These are phyloP conservation scores for Psilocybe cyanescens DNA, from an alignment of 768 basidiomycete species.

Conservation along the genomic window DNA sequence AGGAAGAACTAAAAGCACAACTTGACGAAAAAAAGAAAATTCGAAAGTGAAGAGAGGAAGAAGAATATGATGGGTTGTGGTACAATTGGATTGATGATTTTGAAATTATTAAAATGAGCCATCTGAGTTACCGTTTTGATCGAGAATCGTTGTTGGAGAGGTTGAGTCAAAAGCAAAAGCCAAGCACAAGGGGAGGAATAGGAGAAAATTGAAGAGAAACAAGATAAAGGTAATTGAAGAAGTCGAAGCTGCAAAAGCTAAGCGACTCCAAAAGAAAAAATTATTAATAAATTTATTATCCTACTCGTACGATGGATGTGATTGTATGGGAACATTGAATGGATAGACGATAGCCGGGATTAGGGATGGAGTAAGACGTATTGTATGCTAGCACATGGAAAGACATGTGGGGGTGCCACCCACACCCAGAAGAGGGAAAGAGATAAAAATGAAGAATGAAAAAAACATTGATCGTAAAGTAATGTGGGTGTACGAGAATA, in stretches of 20 bases:
- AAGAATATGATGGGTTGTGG: conserved; percentile 1
- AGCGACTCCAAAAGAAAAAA: neutral
- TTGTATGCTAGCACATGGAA: neutral
- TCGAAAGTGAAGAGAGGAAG: neutral
- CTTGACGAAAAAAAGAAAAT: neutral
- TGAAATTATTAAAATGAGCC: neutral
- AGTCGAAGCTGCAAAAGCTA: neutral
- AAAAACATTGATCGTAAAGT: neutral
- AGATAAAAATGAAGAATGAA: neutral
- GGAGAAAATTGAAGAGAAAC: neutral
- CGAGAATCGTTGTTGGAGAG: neutral
- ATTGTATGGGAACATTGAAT: neutral
- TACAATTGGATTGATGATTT: conserved; percentile 6
- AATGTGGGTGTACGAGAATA: neutral
- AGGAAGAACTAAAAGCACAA: neutral
- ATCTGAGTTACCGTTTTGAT: neutral
- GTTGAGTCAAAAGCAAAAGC: neutral
- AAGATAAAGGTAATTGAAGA: neutral
- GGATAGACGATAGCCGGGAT: neutral
- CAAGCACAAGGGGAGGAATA: neutral
- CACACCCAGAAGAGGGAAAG: too few species aligned
- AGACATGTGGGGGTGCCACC: neutral
- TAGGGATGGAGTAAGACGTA: neutral
- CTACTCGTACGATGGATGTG: neutral
- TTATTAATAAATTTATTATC: neutral